Evolutionary conservation across 148 eudicot genomes (phyloP).

Genomic region (Camellia lanceoleosa): DNA sequence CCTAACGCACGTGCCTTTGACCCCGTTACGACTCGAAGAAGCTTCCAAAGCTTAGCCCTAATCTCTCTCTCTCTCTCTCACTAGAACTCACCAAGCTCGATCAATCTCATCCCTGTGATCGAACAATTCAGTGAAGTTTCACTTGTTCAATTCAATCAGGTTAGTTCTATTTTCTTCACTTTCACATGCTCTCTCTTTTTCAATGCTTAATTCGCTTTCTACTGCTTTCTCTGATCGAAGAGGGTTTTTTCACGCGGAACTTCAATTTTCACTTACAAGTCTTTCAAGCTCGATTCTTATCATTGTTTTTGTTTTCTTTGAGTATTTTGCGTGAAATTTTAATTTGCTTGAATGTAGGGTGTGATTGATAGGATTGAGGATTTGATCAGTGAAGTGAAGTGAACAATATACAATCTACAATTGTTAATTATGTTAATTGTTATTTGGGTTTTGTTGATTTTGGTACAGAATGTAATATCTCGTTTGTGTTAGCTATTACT

Average conservation of each 20-base stretch:
- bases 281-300: background rate
- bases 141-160: constrained; percentile 10
- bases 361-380: background rate
- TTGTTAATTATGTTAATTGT: background rate
- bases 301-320: background rate
- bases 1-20: constrained; percentile 37
- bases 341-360: constrained; percentile 2
- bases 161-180: background rate
- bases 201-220: background rate
- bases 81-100: background rate
- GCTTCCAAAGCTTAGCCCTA: constrained; percentile 28
- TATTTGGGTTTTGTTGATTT: constrained; percentile 19
- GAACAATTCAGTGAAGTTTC: background rate
- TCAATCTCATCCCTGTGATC: background rate
- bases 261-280: background rate
- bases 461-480: constrained; percentile 23
- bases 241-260: background rate
- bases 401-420: background rate
- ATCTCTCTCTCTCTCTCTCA: constrained; percentile 3
- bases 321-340: background rate
- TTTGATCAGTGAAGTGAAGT: background rate
- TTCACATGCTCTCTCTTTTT: constrained; percentile 1
- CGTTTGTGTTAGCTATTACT: constrained; percentile 12
- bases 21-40: constrained; percentile 26
- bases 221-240: constrained; percentile 2